Evolutionary conservation across 495 filamentous ascomycete species (phyloP).

Genomic region (Penicillium arizonense): DNA sequence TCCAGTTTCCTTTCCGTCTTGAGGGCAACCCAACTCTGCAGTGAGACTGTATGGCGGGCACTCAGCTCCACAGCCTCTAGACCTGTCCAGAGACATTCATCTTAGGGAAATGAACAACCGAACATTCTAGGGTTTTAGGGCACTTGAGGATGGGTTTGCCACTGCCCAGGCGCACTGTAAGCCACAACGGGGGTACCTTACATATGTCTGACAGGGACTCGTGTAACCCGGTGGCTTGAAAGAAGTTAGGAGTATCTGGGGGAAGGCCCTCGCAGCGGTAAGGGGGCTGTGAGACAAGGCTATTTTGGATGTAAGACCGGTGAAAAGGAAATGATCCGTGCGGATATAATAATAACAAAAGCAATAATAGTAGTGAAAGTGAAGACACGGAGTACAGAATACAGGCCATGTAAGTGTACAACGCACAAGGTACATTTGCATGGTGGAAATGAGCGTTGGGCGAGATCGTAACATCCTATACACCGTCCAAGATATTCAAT

Average conservation of each 20-base stretch:
- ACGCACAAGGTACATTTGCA: not conserved
- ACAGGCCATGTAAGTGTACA: no score
- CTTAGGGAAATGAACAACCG: not conserved
- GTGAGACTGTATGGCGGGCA: constrained; percentile 7
- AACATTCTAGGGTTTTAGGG: not conserved
- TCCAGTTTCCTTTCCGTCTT: constrained; percentile 11
- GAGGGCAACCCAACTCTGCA: not conserved
- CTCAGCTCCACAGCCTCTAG: not conserved
- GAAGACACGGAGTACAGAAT: no score
- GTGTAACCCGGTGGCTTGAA: not conserved
- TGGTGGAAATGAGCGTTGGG: constrained; percentile 1
- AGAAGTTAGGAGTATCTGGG: constrained; percentile 1
- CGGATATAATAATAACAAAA: no score
- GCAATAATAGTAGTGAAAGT: no score
- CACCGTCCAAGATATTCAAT: not conserved
- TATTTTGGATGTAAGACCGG: constrained; percentile 7
- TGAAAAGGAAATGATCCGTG: not conserved
- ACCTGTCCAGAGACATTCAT: not conserved
- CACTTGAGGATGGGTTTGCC: not conserved
- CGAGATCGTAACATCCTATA: not conserved
- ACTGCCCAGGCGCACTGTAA: not conserved
- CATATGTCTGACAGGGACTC: constrained; percentile 4
- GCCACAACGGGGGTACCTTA: constrained; percentile 8
- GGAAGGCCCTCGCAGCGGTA: constrained; percentile 5
- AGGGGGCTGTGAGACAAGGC: not conserved